Conservation (phyloP, 2,329 filamentous ascomycete genomes). For the Pestalotiopsis fici region DNA sequence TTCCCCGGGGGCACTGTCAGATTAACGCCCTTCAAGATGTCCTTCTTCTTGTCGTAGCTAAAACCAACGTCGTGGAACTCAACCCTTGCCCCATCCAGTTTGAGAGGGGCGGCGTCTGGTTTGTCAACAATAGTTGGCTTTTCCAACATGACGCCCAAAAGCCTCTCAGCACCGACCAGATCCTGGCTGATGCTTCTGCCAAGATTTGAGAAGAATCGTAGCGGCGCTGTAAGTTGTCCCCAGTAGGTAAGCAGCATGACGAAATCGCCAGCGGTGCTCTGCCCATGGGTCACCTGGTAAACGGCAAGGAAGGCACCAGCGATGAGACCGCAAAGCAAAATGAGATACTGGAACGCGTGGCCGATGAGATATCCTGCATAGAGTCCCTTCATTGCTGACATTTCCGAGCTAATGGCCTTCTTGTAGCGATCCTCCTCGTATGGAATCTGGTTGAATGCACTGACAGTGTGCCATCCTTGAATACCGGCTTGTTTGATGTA, state of each 20-base stretch:
- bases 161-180: conserved; percentile 58
- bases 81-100: conserved; percentile 53
- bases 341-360: conserved; percentile 58
- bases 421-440: conserved; percentile 58
- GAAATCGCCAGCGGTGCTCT: conserved; percentile 66
- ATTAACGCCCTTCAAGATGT: conserved; percentile 55
- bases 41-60: conserved; percentile 60
- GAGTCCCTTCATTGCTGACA: conserved; percentile 37
- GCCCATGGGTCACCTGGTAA: conserved; percentile 65
- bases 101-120: conserved; percentile 48
- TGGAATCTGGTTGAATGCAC: conserved; percentile 59
- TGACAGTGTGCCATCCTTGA: conserved; percentile 60
- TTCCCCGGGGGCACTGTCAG: conserved; percentile 52
- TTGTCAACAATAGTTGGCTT: conserved; percentile 57
- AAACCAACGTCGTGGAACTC: conserved; percentile 58
- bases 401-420: conserved; percentile 45
- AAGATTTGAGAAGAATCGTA: conserved; percentile 67
- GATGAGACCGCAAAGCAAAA: conserved; percentile 70
- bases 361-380: conserved; percentile 50
- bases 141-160: conserved; percentile 59
- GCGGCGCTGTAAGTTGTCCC: conserved; percentile 69
- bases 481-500: conserved; percentile 57
- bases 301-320: conserved; percentile 62
- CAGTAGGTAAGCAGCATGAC: conserved; percentile 74
- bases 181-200: conserved; percentile 58